Base-by-base conservation (phyloP, 1,139 yeast genomes). In the Pichia sp. region DNA sequence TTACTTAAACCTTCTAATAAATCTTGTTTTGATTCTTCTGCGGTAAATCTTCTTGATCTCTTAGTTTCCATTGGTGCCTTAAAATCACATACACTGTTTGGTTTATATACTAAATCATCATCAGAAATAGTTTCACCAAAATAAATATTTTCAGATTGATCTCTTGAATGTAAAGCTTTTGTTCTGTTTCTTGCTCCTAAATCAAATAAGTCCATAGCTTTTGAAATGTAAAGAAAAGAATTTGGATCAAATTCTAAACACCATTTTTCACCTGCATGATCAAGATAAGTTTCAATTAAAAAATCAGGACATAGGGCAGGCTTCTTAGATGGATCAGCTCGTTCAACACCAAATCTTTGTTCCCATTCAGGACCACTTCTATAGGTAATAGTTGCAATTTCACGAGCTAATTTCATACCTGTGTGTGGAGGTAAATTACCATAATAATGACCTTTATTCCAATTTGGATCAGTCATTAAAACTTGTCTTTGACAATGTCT, bases 331-430 rank as follows among this genome's bases (percentile, higher is more conserved):
- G 88, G 91, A 58, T 86, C 91, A 0, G 95, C 84, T 47, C 97
- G 70, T 54, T 83, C 87, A 45, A 94, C 74, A 2, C 96, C 96
- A 61, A 88, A 88, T 45, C 96, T 66, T 52, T 79, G 77, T 59
- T 88, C 97, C 97, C 97, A 88, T 61, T 88, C 97, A 1, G 96
- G 96, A 0, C 97, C 97, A 1, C 95, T 85, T 51, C 97, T 72
- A 60, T 88, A 88, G 0, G 96, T 87, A 37, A 89, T 87, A 0
- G 97, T 88, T 16, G 96, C 96, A 38, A 88, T 86, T 60, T 87
- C 95, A 49, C 97, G 71, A 1, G 96, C 93, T 37, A 88, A 70
- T 58, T 88, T 89, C 96, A 88, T 88, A 11, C 97, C 97, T 18
- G 82, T 79, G 60, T 88, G 96, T 2, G 96, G 97, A 6, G 95